Base-by-base conservation (phyloP, 164 flowering plant species). In the Brasenia schreberi region DNA sequence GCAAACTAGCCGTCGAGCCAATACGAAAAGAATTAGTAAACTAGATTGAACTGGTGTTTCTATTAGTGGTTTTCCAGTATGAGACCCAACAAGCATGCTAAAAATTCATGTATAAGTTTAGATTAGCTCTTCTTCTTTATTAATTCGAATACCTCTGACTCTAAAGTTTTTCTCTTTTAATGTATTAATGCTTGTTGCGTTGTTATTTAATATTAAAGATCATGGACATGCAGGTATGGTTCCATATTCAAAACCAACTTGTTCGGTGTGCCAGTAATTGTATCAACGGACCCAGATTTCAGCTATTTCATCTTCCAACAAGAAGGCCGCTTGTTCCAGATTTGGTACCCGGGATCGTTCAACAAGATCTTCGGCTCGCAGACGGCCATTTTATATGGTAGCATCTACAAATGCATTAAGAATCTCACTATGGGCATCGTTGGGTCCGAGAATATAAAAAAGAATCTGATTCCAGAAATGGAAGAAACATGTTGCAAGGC, bases 371-470 rank as follows among this genome's bases (percentile, higher is more conserved):
- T 73, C 27, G 79, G 77, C 43, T 56, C 62, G n/a, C 74, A 75
- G 69, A 77, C 70, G 69, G 80, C 70, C 33, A 75, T 72, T 7
- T 69, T 72, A 56, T 79, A 77, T 63, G 80, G 80, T 1, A 67
- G 71, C 65, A 65, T 80, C 70, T 74, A 80, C 71, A 80, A 77
- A 74, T 80, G 77, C 71, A 75, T 80, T 64, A 80, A 77, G 72
- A 77, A 64, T 64, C 43, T 80, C 75, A 74, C 77, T 52, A 45
- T 77, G 68, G 73, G 68, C 63, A 75, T 80, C 59, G 72, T 80
- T 65, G 77, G 80, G 62, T 74, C 79, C 7, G 77, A 80, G 66
- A 77, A 69, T 63, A 68, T 80, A 62, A 75, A 73, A 68, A 69
- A 65, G 64, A 77, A 75, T 59, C 69, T 80, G 19, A 78, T 77